Conservation (phyloP, 805 yeast species). For the Wickerhamomyces chambardii region DNA sequence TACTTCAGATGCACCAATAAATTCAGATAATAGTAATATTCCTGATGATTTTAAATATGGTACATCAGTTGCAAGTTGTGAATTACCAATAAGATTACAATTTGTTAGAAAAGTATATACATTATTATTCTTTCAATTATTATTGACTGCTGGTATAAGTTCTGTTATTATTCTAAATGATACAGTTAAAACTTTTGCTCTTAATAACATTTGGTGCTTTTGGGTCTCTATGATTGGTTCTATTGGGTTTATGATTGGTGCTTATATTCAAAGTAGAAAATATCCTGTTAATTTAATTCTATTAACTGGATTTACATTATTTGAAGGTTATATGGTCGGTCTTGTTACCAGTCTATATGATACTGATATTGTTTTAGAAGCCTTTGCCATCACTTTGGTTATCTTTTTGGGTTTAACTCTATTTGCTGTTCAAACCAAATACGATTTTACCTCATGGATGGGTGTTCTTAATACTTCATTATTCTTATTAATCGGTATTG, state of each 20-base stretch:
- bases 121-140: constrained; percentile 54
- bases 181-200: constrained; percentile 42
- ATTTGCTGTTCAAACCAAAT: constrained; percentile 71
- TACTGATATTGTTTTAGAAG: constrained; percentile 57
- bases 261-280: constrained; percentile 51
- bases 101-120: constrained; percentile 77
- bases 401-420: constrained; percentile 70
- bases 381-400: constrained; percentile 56
- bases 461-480: constrained; percentile 48
- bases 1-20: constrained; percentile 6
- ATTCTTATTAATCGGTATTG: constrained; percentile 64
- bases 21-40: constrained; percentile 19
- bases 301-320: constrained; percentile 58
- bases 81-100: constrained; percentile 62
- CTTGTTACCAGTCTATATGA: constrained; percentile 55
- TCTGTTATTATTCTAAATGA: constrained; percentile 35
- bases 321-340: constrained; percentile 70
- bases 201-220: constrained; percentile 49
- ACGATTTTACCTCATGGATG: constrained; percentile 65
- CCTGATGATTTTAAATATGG: constrained; percentile 82
- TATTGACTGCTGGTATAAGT: constrained; percentile 53
- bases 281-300: constrained; percentile 61
- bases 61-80: constrained; percentile 70
- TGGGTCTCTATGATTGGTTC: constrained; percentile 49
- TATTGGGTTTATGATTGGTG: constrained; percentile 55